Evolutionary conservation across 352 stramenopile species (phyloP).

Genomic region (Phytophthora constricta): DNA sequence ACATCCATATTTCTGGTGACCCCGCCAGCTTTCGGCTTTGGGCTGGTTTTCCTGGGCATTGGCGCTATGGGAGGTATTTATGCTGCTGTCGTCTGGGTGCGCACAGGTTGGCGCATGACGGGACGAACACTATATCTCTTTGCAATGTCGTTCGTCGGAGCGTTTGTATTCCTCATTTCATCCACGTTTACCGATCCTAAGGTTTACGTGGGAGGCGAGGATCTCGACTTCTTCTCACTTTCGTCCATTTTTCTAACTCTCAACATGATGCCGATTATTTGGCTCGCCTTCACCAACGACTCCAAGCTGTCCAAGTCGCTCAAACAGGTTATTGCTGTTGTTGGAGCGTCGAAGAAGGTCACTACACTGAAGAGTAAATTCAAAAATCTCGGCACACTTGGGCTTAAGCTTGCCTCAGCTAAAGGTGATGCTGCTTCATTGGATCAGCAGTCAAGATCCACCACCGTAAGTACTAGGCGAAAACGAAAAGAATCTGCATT

Average conservation of each 20-base stretch:
- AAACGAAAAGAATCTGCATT: slow-evolving; percentile 77
- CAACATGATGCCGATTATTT: slow-evolving; percentile 92
- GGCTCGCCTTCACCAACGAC: slow-evolving; percentile 91
- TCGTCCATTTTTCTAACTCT: slow-evolving; percentile 83
- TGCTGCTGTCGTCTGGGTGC: slow-evolving; percentile 61
- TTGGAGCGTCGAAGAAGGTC: slow-evolving; percentile 80
- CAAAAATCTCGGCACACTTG: slow-evolving; percentile 81
- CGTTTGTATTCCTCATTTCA: slow-evolving; percentile 84
- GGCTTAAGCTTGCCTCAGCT: slow-evolving; percentile 70
- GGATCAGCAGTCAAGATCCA: slow-evolving; percentile 11
- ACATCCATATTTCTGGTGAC: slow-evolving; percentile 73
- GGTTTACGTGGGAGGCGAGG: slow-evolving; percentile 68
- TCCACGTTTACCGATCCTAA: slow-evolving; percentile 81
- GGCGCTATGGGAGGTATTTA: slow-evolving; percentile 51
- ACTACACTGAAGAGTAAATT: slow-evolving; percentile 82
- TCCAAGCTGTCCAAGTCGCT: slow-evolving; percentile 86
- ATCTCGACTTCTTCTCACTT: slow-evolving; percentile 82
- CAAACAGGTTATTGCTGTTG: slow-evolving; percentile 76
- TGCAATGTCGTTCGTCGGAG: slow-evolving; percentile 52
- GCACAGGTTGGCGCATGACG: slow-evolving; percentile 87
- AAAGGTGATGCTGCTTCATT: slow-evolving; percentile 37
- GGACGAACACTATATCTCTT: slow-evolving; percentile 61
- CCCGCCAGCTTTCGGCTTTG: slow-evolving; percentile 80
- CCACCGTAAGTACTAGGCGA: slow-evolving; percentile 15
- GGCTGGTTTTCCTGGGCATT: slow-evolving; percentile 76